Percentiles rank a stretch among this genome's conserved stretches.
Conservation (phyloP, 2,329 filamentous ascomycete genomes). For the Macroventuria anomochaeta region DNA sequence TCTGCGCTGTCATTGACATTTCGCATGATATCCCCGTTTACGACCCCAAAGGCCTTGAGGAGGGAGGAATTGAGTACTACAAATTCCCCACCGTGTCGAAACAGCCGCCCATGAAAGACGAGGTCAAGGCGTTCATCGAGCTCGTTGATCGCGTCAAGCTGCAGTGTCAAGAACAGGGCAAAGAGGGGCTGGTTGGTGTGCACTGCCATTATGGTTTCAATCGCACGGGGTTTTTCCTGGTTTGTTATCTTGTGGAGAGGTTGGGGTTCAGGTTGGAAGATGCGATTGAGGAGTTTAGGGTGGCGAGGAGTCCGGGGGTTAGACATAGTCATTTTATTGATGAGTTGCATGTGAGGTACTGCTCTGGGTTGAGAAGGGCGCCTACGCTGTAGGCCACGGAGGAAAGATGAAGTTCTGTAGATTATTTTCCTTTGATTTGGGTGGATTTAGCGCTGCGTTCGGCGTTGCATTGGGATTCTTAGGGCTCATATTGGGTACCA, state of each 20-base stretch:
- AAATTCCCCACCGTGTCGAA: constrained; percentile 95
- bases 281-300: constrained; percentile 79
- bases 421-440: no score
- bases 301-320: constrained; percentile 79
- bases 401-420: no score
- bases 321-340: constrained; percentile 89
- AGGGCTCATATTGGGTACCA: no score
- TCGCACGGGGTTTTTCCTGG: constrained; percentile 88
- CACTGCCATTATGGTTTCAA: constrained; percentile 98
- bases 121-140: constrained; percentile 65
- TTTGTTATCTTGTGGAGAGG: constrained; percentile 87
- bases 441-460: background rate
- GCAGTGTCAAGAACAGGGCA: constrained; percentile 36
- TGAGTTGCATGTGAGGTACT: constrained; percentile 80
- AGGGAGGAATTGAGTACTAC: constrained; percentile 60
- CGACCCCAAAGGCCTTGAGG: constrained; percentile 65
- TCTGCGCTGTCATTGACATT: constrained; percentile 86
- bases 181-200: constrained; percentile 69
- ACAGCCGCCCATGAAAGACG: constrained; percentile 73
- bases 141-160: constrained; percentile 59
- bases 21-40: constrained; percentile 91
- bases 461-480: no score
- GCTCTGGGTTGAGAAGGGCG: constrained; percentile 53
- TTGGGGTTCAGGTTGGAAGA: constrained; percentile 74
- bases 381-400: constrained; percentile 33